A percentile compares a stretch with the other conserved stretches of the same genome.
These are phyloP conservation scores for Diaporthe humulicola DNA, from an alignment of 2,329 filamentous ascomycete genomes.

Conservation along the genomic window DNA sequence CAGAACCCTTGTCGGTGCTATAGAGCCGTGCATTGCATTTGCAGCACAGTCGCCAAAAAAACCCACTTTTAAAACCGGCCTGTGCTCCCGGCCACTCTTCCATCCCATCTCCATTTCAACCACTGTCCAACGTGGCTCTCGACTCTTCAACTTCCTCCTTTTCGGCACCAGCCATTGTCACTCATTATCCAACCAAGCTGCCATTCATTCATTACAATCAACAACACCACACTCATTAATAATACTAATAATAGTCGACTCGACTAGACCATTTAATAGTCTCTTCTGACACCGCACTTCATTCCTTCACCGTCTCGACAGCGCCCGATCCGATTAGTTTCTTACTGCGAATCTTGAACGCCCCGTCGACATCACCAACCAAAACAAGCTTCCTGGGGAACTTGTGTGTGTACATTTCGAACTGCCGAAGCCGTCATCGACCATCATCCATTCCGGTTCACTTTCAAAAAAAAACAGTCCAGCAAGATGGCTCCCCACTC, in stretches of 20 bases:
- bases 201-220: constrained; percentile 52
- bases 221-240: constrained; percentile 69
- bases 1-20: constrained; percentile 41
- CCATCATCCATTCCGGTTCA: constrained; percentile 39
- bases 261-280: constrained; percentile 55
- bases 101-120: constrained; percentile 39
- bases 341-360: constrained; percentile 46
- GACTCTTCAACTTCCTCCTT: constrained; percentile 45
- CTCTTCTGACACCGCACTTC: constrained; percentile 30
- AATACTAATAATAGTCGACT: constrained; percentile 65
- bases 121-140: constrained; percentile 37
- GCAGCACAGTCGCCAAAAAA: constrained; percentile 38
- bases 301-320: constrained; percentile 26
- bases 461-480: constrained; percentile 41
- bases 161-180: constrained; percentile 67
- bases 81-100: constrained; percentile 42
- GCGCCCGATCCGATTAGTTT: constrained; percentile 45
- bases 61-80: constrained; percentile 41
- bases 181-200: constrained; percentile 61
- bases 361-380: constrained; percentile 30
- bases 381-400: constrained; percentile 67
- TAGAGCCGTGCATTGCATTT: constrained; percentile 41
- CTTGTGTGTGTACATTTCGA: constrained; percentile 46
- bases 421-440: constrained; percentile 17
- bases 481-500: constrained; percentile 50